Percentiles rank a stretch among this genome's conserved stretches.
Evolutionary conservation across 768 basidiomycete genomes (phyloP).

Genomic region (Cystofilobasidium ferigula): DNA sequence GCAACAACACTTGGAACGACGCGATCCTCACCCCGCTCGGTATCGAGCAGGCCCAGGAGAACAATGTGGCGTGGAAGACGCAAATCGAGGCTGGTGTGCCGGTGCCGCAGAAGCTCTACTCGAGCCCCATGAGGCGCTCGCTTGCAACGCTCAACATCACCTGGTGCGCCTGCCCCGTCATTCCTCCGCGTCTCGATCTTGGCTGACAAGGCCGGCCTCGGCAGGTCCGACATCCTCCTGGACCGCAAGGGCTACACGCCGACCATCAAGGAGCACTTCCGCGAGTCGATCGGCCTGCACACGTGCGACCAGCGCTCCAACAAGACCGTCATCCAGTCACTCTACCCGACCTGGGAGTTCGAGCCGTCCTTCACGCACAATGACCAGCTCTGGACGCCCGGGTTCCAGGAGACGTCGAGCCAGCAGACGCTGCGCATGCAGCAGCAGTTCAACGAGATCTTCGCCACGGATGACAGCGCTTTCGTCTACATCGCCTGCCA

Average conservation of each 20-base stretch:
- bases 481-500: slow-evolving; percentile 34
- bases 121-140: slow-evolving; percentile 30
- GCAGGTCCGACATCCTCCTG: slow-evolving; percentile 22
- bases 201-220: neutral
- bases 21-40: slow-evolving; percentile 30
- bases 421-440: slow-evolving; percentile 29
- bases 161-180: slow-evolving; percentile 24
- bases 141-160: slow-evolving; percentile 31
- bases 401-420: slow-evolving; percentile 23
- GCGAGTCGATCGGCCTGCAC: slow-evolving; percentile 31
- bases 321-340: slow-evolving; percentile 25
- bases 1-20: slow-evolving; percentile 35
- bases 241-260: slow-evolving; percentile 20
- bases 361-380: slow-evolving; percentile 31
- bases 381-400: slow-evolving; percentile 30
- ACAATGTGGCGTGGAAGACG: slow-evolving; percentile 29
- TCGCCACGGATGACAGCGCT: slow-evolving; percentile 28
- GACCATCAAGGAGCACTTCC: slow-evolving; percentile 27
- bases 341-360: slow-evolving; percentile 30
- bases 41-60: slow-evolving; percentile 26
- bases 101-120: slow-evolving; percentile 30
- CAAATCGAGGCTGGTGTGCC: slow-evolving; percentile 27
- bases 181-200: neutral
- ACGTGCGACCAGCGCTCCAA: slow-evolving; percentile 31
- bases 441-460: slow-evolving; percentile 29